Evolutionary conservation across 2,329 filamentous ascomycete genomes (phyloP), one percentile per base, ranked within the genome.

Genomic region (Sclerotinia sclerotiorum): DNA sequence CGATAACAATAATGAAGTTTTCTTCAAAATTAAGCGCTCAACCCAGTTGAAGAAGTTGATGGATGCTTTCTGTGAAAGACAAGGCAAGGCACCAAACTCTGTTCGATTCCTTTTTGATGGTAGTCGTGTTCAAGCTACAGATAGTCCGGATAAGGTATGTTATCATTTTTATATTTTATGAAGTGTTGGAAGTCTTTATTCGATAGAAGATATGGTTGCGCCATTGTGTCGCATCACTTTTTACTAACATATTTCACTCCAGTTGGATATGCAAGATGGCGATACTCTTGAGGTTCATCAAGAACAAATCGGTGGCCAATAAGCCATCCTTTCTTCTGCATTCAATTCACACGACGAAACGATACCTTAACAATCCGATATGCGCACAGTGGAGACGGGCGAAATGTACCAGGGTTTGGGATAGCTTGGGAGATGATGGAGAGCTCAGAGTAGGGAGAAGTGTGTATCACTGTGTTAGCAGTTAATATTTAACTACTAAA

Each of bases 1-100:
- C 0, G 95, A 99, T 76, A 97, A 97, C 83, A 97, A 97, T 83
- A 99, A 99, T 79, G 95, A 99, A 79, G 94, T 99, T 76, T 99
- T 98, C 81, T 99, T 99, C 85, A 99, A 99, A 85, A 99, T 99
- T 83, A 99, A 99, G 89, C 88, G 94, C 49, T 93, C 90, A 29
- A 99, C 95, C 0, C 92, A 93, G 79, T 87, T 99, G 1, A 95
- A 97, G 82, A 99, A 99, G 84, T 85, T 99, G 67, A 99, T 99
- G 95, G 90, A 93, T 71, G 95, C 95, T 27, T 99, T 98, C 80
- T 99, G 95, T 80, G 94, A 98, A 74, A 88, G 95, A 32, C 94
- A 97, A 79, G 95, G 95, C 75, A 98, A 98, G 84, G 88, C 90
- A 46, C 82, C 89, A 8, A 87, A 84, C 46, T 94, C 92, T 6